Base-by-base conservation (phyloP, 2,329 filamentous ascomycete genomes). In the Zalaria sp. region DNA sequence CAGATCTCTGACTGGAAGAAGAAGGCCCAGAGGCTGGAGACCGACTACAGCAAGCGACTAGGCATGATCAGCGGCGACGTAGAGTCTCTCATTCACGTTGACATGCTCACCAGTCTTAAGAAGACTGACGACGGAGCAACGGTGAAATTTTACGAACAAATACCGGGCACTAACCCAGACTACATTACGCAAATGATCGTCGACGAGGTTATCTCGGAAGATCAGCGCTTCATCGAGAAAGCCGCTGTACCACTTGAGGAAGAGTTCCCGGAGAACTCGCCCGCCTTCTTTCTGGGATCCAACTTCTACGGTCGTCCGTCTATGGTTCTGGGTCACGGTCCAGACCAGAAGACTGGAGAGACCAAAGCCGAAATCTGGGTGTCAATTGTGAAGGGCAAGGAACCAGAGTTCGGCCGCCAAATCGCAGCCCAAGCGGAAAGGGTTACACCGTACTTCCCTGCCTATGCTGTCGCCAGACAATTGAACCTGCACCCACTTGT, bases 131-230 rank as follows among this genome's bases (percentile, higher is more conserved):
- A 89, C 31, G 91, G 91, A 36, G 84, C 89, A 7, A 82, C 87
- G 3, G 66, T 95, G 53, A 98, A 98, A 64, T 86, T 96, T 55
- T 98, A 94, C 57, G 87, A 78, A 11, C 75, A 82, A 40, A 83
- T 95, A 38, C 78, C 81, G 2, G 89, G 89, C 37, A 72, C 91
- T 55, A 86, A 95, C 57, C 83, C 79, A 5, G 83, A 93, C 42
- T 95, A 89, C 59, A 87, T 91, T n/a, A 74, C 86, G 3, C 91
- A 98, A 58, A 79, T 84, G 11, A 71, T 96, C 39, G 89, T 98
- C 9, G 86, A 95, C 53, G 75, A 86, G 46, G 89, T 96, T 35
- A 66, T 87, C 53, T 93, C 89, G 56, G 83, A 88, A 53, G 91
- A 98, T 57, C 79, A 86, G 58, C 83, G 91, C 25, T 98, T 98